Evolutionary conservation across 2,329 filamentous ascomycete species (phyloP), one percentile per base, ranked within the genome.

Genomic region (Fusarium tricinctum): DNA sequence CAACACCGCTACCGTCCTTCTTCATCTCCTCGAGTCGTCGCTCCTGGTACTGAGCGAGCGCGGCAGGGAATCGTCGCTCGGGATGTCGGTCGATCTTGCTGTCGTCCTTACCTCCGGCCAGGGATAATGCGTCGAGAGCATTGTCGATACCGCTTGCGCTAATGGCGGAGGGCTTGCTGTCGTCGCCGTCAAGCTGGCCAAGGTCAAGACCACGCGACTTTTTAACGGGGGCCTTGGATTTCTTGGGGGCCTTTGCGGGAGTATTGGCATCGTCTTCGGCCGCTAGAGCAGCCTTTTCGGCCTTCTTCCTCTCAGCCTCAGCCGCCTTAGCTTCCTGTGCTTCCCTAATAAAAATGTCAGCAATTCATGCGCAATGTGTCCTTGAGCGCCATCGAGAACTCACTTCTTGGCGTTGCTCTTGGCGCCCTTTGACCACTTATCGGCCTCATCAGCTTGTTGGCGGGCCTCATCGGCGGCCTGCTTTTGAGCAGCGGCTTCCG

Each of bases 71-170:
- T 52, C 96, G 85, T 62, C 92, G 85, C 83, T 97, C 94, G 0
- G 96, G 94, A 77, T 98, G 94, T 53, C 89, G 86, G 77, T 99
- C 96, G 61, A 99, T 80, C 83, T 96, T 93, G 61, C 86, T 81
- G 20, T 85, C 81, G 50, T 86, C 84, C n/a, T 83, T 78, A 40
- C 83, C 80, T 26, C 79, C 80, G 17, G 86, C 84, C 52, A 97
- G 80, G 4, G 88, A 89, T 28, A 98, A 87, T 5, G 94, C 94
- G 74, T 97, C 94, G 49, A 98, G 88, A 1, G 94, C 94, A 75
- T 97, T 95, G 78, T 98, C 94, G 79, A 99, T 97, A 74, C 94
- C 94, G 0, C 91, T 86, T 5, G 94, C 94, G 78, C 91, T 94
- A 74, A 97, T 86, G 0, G 92, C 80, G 0, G 84, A 72, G 12